A percentile compares a stretch with the other conserved stretches of the same genome.
Conservation (phyloP, 2,329 filamentous ascomycete genomes). For the Cladophialophora exuberans region DNA sequence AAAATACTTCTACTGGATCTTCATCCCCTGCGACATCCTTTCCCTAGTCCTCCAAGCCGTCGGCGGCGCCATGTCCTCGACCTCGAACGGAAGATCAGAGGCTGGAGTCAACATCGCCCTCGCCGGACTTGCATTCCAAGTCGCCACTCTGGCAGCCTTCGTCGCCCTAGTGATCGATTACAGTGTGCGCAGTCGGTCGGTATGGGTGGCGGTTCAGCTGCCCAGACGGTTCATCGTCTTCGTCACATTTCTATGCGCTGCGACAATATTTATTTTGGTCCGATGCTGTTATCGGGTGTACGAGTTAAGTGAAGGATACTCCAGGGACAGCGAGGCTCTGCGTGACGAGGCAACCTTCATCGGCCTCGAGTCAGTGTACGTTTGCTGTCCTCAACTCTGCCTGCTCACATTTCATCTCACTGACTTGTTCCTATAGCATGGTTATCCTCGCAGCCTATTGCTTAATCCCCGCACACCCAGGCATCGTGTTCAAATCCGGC, state of each 20-base stretch:
- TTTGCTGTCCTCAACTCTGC: not conserved
- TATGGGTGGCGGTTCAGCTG: slow-evolving; percentile 29
- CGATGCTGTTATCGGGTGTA: slow-evolving; percentile 68
- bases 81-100: slow-evolving; percentile 29
- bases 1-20: slow-evolving; percentile 42
- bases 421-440: not conserved
- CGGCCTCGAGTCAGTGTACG: slow-evolving; percentile 51
- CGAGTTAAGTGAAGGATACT: slow-evolving; percentile 57
- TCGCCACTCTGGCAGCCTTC: slow-evolving; percentile 44
- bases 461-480: slow-evolving; percentile 21
- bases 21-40: slow-evolving; percentile 48
- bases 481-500: slow-evolving; percentile 20
- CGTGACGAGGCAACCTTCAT: slow-evolving; percentile 59
- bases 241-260: slow-evolving; percentile 57
- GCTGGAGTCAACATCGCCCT: slow-evolving; percentile 45
- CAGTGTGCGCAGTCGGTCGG: slow-evolving; percentile 24
- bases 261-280: slow-evolving; percentile 66
- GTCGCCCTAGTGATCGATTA: slow-evolving; percentile 38
- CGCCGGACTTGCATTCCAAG: slow-evolving; percentile 47
- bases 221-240: slow-evolving; percentile 57
- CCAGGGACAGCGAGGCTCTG: slow-evolving; percentile 57
- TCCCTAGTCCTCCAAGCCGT: slow-evolving; percentile 47
- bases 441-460: slow-evolving; percentile 10
- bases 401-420: not conserved
- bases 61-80: slow-evolving; percentile 43